Base-by-base conservation (phyloP, 768 basidiomycete species). In the Pleurotus eryngii region DNA sequence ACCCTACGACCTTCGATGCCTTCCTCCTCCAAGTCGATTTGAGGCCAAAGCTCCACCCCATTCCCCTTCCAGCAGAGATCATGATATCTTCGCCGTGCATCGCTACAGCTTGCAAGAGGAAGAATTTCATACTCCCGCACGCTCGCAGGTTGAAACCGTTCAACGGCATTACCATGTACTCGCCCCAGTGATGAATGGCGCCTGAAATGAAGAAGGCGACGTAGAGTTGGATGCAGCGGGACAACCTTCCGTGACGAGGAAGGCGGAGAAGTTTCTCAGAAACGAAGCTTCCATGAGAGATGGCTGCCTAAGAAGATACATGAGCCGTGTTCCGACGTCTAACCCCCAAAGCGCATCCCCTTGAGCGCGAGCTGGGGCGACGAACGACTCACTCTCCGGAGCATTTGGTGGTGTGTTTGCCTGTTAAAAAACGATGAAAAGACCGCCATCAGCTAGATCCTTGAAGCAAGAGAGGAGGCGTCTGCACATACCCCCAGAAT, bases 121-220 rank as follows among this genome's bases (percentile, higher is more conserved):
- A 72, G 61, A 69, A 71, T 4, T 51, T 27, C 38, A 69, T 45
- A n/a, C 60, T 60, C 51, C 50, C 20, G 30, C 30, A 9, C 30
- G 30, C 30, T 30, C 7, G 30, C 7, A 30, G 3, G 9, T 9
- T 6, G 17, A 61, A 53, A 17, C 55, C 18, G 26, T 58, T 12
- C 18, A 37, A 17, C 27, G 45, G 22, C 38, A 57, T 38, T 22
- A 64, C 51, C 59, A 60, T 64, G 45, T 60, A 57, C 46, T 70
- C 68, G 11, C 63, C 65, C 51, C 57, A 53, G 27, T 49, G 40
- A 49, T 75, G 72, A 9, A 70, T 38, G 4, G 72, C 18, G 3
- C 67, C 70, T 1, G 74, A 73, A 7, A 74, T 50, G n/a, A 65
- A 27, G 60, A 74, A 74, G 8, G 63, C 72, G 26, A 63, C 59